phyloP scores from a whole-genome alignment of 495 filamentous ascomycete genomes.

The Podospora pseudoanserina region DNA sequence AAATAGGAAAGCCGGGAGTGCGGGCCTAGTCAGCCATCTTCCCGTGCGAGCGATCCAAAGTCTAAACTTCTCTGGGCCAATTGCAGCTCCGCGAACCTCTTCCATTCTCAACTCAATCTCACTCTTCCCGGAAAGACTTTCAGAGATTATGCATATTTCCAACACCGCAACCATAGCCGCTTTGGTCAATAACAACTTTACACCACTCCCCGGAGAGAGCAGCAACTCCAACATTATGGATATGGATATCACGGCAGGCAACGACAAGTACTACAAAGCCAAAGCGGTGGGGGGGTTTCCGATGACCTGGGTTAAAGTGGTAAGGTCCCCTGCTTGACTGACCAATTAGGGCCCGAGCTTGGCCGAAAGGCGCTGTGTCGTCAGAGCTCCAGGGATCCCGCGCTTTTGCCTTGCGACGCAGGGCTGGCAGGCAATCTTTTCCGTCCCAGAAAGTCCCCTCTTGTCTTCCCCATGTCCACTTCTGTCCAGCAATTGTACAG shows the following conservation, averaged over 20 bases:
- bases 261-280: neutral
- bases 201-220: too few relatives aligned
- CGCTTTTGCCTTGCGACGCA: constrained; percentile 18
- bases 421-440: constrained; percentile 27
- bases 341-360: constrained; percentile 6
- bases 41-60: neutral
- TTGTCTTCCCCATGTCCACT: constrained; percentile 20
- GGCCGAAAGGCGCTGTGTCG: constrained; percentile 18
- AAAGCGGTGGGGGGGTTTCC: neutral
- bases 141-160: too few relatives aligned
- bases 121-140: neutral
- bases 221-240: neutral
- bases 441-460: constrained; percentile 19
- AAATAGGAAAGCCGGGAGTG: neutral
- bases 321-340: neutral
- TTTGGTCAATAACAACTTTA: too few relatives aligned
- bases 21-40: neutral
- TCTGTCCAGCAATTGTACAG: constrained; percentile 9
- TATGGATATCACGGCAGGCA: neutral
- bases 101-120: neutral
- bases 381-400: constrained; percentile 26
- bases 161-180: too few relatives aligned
- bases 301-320: constrained; percentile 2
- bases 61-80: neutral
- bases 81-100: neutral